phyloP scores from a whole-genome alignment of 2,329 filamentous ascomycete species.

The Fusarium tanahbumbuense region DNA sequence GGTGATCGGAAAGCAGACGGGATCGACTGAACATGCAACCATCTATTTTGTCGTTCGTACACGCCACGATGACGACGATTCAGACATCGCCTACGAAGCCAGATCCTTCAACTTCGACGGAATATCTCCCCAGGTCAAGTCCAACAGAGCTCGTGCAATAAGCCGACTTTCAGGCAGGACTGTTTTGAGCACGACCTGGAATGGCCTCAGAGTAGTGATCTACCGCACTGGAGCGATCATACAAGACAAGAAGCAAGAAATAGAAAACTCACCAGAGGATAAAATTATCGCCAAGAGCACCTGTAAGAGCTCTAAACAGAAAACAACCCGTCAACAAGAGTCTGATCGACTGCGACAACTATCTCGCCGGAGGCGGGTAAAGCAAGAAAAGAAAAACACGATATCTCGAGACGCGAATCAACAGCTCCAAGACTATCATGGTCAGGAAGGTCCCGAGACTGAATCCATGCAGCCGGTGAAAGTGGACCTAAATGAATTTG shows the following conservation, averaged over 20 bases:
- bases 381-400: neutral
- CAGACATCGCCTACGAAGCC: neutral
- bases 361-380: neutral
- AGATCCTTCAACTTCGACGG: neutral
- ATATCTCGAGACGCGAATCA: neutral
- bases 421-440: neutral
- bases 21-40: neutral
- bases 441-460: too few relatives aligned
- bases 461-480: neutral
- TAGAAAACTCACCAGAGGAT: fast-evolving
- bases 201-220: neutral
- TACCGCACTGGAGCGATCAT: fast-evolving
- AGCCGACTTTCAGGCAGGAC: neutral
- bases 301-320: neutral
- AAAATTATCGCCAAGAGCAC: fast-evolving
- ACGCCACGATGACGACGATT: neutral
- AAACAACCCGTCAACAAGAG: neutral
- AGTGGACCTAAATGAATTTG: neutral
- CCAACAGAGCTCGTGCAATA: neutral
- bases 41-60: too few relatives aligned
- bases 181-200: neutral
- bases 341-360: neutral
- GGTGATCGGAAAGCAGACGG: neutral
- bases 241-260: neutral
- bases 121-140: neutral